Evolutionary conservation across 2,329 filamentous ascomycete genomes (phyloP).

Genomic region (Fusarium goolgardi): DNA sequence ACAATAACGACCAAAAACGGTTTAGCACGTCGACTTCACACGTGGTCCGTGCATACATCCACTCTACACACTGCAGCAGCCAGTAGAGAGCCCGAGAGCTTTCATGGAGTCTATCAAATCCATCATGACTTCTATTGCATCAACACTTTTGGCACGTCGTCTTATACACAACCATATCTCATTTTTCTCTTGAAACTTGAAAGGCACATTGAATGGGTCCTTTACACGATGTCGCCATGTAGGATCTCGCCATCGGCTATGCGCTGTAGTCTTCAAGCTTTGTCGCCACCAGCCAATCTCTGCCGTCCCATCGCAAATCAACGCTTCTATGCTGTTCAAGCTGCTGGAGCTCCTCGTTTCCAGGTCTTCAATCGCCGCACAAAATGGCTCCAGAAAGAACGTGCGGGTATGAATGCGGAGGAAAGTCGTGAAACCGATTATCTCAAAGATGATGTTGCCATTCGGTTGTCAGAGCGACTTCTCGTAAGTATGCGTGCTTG

Average conservation of each 20-base stretch:
- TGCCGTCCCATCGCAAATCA: slow-evolving; percentile 42
- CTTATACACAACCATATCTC: slow-evolving; percentile 12
- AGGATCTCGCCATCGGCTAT: slow-evolving; percentile 41
- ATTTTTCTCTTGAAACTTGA: slow-evolving; percentile 10
- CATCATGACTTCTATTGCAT: slow-evolving; percentile 47
- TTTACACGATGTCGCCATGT: slow-evolving; percentile 50
- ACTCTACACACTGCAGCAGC: slow-evolving; percentile 28
- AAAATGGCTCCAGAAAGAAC: slow-evolving; percentile 93
- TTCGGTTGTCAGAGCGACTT: slow-evolving; percentile 84
- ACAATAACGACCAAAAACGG: slow-evolving; percentile 29
- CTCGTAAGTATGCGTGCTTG: slow-evolving; percentile 64
- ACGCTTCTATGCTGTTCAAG: slow-evolving; percentile 80
- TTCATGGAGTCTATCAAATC: slow-evolving; percentile 26
- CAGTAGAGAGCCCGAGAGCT: slow-evolving; percentile 34
- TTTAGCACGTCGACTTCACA: slow-evolving; percentile 18
- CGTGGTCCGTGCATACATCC: slow-evolving; percentile 41
- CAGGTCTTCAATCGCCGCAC: slow-evolving; percentile 90
- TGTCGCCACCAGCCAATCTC: slow-evolving; percentile 33
- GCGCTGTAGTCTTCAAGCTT: slow-evolving; percentile 44
- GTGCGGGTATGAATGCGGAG: slow-evolving; percentile 77
- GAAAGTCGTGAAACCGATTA: slow-evolving; percentile 87
- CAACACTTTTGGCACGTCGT: slow-evolving; percentile 24
- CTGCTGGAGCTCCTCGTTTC: slow-evolving; percentile 79
- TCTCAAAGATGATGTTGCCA: slow-evolving; percentile 90
- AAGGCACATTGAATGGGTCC: slow-evolving; percentile 22